Evolutionary conservation across 495 filamentous ascomycete species (phyloP).

Genomic region (Beverwykella pulmonaria): DNA sequence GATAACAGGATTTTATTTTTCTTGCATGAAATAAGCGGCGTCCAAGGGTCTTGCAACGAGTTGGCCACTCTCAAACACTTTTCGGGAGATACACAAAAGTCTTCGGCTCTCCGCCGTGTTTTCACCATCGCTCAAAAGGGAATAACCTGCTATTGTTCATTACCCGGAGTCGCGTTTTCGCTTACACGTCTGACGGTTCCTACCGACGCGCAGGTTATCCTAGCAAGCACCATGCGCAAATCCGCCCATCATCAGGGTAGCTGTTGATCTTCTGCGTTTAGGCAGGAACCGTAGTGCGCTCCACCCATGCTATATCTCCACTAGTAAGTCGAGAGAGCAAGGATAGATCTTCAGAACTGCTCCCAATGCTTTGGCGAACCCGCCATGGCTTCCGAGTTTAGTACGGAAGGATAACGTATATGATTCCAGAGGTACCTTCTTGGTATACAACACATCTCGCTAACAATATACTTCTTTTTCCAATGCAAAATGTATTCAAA

Average conservation of each 20-base stretch:
- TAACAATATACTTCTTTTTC: neutral
- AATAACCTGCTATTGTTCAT: neutral
- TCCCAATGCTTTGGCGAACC: neutral
- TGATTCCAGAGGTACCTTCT: neutral
- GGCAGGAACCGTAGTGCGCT: constrained; percentile 6
- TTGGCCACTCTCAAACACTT: neutral
- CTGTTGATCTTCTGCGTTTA: neutral
- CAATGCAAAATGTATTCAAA: neutral
- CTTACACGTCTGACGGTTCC: neutral
- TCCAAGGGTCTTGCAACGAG: neutral
- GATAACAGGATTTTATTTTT: too few relatives aligned
- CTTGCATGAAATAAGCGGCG: neutral
- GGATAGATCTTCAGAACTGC: neutral
- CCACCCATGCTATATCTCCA: neutral
- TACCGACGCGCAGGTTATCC: neutral
- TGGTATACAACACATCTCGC: neutral
- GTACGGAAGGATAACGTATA: neutral
- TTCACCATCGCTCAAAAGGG: constrained; percentile 6
- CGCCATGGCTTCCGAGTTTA: neutral
- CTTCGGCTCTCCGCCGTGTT: constrained; percentile 20
- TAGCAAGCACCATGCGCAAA: neutral
- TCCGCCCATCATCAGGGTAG: neutral
- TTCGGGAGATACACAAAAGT: neutral
- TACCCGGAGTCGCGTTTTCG: neutral
- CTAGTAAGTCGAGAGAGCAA: neutral